These are phyloP conservation scores for Zoysia pacifica DNA, from an alignment of 176 grass and related monocot genomes.

Conservation along the genomic window DNA sequence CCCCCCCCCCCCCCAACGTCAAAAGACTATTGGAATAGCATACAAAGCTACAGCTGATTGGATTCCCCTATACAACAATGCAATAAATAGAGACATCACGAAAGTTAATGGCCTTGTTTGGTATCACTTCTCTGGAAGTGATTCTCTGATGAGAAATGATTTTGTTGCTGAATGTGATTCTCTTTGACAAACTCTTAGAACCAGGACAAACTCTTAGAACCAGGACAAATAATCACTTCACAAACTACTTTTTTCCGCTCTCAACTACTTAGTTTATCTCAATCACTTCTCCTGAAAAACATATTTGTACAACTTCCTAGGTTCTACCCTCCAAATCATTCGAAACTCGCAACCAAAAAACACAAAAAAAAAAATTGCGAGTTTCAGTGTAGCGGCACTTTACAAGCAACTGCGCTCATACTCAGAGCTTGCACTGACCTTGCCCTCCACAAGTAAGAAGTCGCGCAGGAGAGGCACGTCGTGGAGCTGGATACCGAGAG, in stretches of 20 bases:
- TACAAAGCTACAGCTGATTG: neutral
- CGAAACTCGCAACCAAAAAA: neutral
- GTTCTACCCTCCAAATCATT: neutral
- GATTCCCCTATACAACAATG: constrained; percentile 1
- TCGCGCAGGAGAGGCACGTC: constrained; percentile 64
- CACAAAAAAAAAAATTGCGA: no score
- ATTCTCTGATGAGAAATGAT: no score
- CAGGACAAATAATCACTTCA: no score
- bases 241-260: no score
- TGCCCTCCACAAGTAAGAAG: constrained; percentile 71
- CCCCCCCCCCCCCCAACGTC: neutral
- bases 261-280: no score
- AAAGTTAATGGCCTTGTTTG: neutral
- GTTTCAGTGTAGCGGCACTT: neutral
- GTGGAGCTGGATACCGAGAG: constrained; percentile 68
- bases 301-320: no score
- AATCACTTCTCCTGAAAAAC: no score
- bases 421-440: constrained; percentile 46
- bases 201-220: no score
- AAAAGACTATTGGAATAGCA: neutral
- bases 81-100: constrained; percentile 1
- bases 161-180: no score
- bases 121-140: no score
- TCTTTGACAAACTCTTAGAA: no score
- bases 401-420: neutral